These are phyloP conservation scores for Botrytis fragariae DNA, from an alignment of 2,329 filamentous ascomycete genomes.

Conservation along the genomic window DNA sequence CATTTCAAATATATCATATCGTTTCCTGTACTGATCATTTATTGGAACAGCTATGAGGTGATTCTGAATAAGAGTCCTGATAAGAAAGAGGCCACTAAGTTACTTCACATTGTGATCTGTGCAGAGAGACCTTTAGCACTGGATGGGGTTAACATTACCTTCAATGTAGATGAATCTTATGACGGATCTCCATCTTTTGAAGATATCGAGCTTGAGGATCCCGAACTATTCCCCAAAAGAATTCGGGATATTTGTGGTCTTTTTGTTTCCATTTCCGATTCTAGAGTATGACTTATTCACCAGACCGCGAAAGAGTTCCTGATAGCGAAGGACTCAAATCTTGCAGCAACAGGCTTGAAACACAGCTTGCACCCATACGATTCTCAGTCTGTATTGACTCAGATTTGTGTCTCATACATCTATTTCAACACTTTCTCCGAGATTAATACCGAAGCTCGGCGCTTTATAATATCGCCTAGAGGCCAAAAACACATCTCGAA, in stretches of 20 bases:
- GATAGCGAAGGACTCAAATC: not conserved
- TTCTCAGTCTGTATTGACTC: not conserved
- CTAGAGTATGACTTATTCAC: slow-evolving; percentile 19
- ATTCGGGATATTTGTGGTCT: slow-evolving; percentile 18
- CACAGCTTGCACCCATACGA: not conserved
- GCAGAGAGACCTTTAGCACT: slow-evolving; percentile 1
- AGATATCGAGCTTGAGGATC: slow-evolving; percentile 7
- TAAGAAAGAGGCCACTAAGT: not conserved
- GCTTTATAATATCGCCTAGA: not conserved
- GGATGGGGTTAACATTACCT: slow-evolving; percentile 7
- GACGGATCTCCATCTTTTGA: slow-evolving; percentile 17
- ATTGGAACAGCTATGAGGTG: not conserved
- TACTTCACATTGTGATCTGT: not conserved
- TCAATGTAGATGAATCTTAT: not conserved
- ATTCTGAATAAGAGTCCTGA: not conserved
- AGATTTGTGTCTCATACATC: slow-evolving; percentile 14
- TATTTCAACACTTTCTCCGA: not conserved
- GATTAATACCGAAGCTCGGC: accelerated
- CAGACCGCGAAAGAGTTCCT: slow-evolving; percentile 20
- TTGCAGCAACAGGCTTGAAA: not conserved
- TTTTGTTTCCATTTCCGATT: slow-evolving; percentile 11
- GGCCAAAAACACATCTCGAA: not conserved
- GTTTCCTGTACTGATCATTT: not conserved
- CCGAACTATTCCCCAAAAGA: not conserved
- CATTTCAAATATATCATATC: not conserved